Base-by-base conservation (phyloP, 2,329 filamentous ascomycete species). In the Ceratocystis huliohia region DNA sequence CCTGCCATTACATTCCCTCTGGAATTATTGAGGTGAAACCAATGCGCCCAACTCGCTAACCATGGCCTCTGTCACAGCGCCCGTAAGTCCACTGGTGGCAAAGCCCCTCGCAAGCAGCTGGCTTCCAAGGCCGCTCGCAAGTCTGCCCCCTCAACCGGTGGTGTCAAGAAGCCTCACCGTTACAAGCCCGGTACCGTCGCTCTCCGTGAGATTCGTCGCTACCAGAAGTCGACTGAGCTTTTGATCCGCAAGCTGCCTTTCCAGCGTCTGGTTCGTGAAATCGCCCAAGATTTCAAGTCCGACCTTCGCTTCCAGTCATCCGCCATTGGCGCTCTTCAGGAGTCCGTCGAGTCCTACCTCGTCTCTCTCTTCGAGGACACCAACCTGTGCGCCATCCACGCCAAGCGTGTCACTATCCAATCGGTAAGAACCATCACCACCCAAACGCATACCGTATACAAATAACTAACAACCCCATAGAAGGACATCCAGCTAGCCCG, bases 41-140 rank as follows among this genome's bases (percentile, higher is more conserved):
- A 7, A 10, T 20, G 20, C 8, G 22, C 5, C 8, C n/a, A 22
- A 22, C 28, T n/a, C 37, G 33, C 66, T 69, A 25, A 64, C 48
- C 3, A 37, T 25, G 4, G 2, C 17, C 10, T 3, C 25, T 56
- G 17, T 61, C 25, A 2, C 65, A 70, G 69, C 74, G 84, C 84
- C 74, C 83, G 85, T 76, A 87, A 96, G 84, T 88, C 86, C 78
- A 88, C 86, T 74, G 86, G 86, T 85, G 86, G 86, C 83, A 88
- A 88, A 82, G 86, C 86, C 73, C 85, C 85, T 70, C 84, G 86
- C 80, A 99, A 99, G 90, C 92, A 96, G 86, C 91, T 97, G 76
- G 93, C 93, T 74, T 96, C 92, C 84, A 96, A 96, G 89, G 94
- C 93, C 72, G 93, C 94, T 75, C 92, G 94, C 83, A 99, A 99